Evolutionary conservation across 2,329 filamentous ascomycete genomes (phyloP).

Genomic region (Leptographium flavum): DNA sequence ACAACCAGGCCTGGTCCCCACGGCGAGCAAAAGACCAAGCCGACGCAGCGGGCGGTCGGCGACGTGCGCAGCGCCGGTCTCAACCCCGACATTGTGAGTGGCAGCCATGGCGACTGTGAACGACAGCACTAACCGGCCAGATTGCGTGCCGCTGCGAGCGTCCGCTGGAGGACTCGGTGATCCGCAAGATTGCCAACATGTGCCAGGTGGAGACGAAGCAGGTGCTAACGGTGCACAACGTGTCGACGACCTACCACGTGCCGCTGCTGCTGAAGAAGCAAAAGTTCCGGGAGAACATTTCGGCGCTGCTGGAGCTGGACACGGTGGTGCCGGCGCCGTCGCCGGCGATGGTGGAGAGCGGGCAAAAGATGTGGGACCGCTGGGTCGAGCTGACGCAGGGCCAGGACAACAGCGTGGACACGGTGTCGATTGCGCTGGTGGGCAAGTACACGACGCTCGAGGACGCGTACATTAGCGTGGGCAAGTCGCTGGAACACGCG

Average conservation of each 20-base stretch:
- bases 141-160: slow-evolving; percentile 87
- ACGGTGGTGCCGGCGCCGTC: slow-evolving; percentile 36
- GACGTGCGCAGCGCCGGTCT: slow-evolving; percentile 70
- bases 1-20: slow-evolving; percentile 14
- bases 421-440: slow-evolving; percentile 71
- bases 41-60: slow-evolving; percentile 82
- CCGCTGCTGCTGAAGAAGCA: slow-evolving; percentile 83
- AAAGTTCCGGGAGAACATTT: slow-evolving; percentile 38
- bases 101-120: not conserved
- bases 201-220: slow-evolving; percentile 80
- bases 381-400: slow-evolving; percentile 50
- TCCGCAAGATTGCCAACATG: slow-evolving; percentile 76
- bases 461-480: slow-evolving; percentile 65
- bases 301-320: slow-evolving; percentile 50
- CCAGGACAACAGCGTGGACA: slow-evolving; percentile 36
- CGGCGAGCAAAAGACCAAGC: slow-evolving; percentile 87
- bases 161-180: slow-evolving; percentile 56
- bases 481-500: slow-evolving; percentile 80
- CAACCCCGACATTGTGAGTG: slow-evolving; percentile 49
- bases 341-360: slow-evolving; percentile 42
- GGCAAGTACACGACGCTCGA: slow-evolving; percentile 82
- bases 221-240: slow-evolving; percentile 79
- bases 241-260: slow-evolving; percentile 85
- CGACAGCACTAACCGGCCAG: slow-evolving; percentile 22
- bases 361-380: slow-evolving; percentile 60